Conservation (phyloP, 352 stramenopile genomes). For the Phytopythium cucurbitacearum region DNA sequence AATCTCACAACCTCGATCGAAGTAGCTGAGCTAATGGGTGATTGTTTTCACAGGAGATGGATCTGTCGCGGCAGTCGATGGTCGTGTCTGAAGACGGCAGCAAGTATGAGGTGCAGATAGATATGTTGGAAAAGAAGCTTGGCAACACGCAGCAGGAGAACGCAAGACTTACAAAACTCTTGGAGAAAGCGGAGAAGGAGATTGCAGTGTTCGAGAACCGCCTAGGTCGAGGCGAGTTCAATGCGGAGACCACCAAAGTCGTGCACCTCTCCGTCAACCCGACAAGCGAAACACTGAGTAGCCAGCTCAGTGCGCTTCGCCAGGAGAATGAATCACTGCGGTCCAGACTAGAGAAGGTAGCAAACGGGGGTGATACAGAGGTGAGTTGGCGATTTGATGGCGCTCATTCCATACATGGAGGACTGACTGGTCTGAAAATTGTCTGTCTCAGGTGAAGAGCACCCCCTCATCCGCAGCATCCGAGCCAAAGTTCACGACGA, state of each 20-base stretch:
- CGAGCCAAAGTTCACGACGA: slow-evolving; percentile 53
- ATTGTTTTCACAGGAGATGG: not conserved
- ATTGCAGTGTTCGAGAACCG: slow-evolving; percentile 66
- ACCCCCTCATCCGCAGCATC: slow-evolving; percentile 9
- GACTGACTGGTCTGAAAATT: not conserved
- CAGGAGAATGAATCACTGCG: slow-evolving; percentile 54
- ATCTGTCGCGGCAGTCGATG: not conserved
- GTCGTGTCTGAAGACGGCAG: not conserved
- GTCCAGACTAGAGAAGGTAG: slow-evolving; percentile 34
- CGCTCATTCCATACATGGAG: not conserved
- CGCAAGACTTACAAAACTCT: slow-evolving; percentile 41
- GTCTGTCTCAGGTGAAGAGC: slow-evolving; percentile 2
- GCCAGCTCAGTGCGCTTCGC: slow-evolving; percentile 40
- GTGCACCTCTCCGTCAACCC: slow-evolving; percentile 83
- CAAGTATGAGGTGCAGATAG: slow-evolving; percentile 35
- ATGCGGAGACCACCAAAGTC: slow-evolving; percentile 82
- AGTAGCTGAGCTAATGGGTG: too few species aligned
- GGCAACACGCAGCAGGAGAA: slow-evolving; percentile 38
- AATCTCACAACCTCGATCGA: too few species aligned
- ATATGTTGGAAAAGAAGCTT: slow-evolving; percentile 42
- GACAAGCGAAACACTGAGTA: slow-evolving; percentile 59
- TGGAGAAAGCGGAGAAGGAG: slow-evolving; percentile 65
- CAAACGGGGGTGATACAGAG: slow-evolving; percentile 20
- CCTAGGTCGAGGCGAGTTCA: slow-evolving; percentile 72
- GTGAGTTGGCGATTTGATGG: slow-evolving; percentile 9